Evolutionary conservation across 345 rosid species (phyloP).

Genomic region (Brassica nigra): DNA sequence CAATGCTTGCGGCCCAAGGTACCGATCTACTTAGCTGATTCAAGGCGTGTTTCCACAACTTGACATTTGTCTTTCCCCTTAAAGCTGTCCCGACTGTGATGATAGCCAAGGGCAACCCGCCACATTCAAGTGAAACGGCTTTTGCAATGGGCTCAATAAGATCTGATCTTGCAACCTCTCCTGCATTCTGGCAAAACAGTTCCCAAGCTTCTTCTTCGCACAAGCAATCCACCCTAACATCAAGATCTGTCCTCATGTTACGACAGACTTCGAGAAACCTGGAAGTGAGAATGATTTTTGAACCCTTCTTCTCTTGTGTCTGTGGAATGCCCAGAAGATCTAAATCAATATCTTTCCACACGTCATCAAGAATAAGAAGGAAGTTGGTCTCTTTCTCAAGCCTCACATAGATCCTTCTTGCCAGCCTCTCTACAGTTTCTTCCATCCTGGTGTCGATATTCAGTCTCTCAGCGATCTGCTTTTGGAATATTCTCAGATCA

Average conservation of each 20-base stretch:
- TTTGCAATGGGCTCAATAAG: slow-evolving; percentile 36
- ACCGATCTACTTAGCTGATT: slow-evolving; percentile 40
- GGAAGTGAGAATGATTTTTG: not conserved
- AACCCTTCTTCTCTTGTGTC: not conserved
- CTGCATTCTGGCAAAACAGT: slow-evolving; percentile 40
- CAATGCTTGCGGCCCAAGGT: slow-evolving; percentile 38
- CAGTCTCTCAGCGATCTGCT: not conserved
- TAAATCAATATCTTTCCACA: not conserved
- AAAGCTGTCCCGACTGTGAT: slow-evolving; percentile 45
- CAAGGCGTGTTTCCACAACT: slow-evolving; percentile 49
- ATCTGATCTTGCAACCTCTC: slow-evolving; percentile 33
- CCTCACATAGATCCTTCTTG: not conserved
- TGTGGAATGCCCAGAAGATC: not conserved
- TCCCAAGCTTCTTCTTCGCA: slow-evolving; percentile 31
- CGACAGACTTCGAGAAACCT: not conserved
- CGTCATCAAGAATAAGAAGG: not conserved
- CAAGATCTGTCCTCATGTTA: not conserved
- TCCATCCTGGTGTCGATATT: not conserved
- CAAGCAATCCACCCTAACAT: not conserved
- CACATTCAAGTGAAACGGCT: slow-evolving; percentile 42
- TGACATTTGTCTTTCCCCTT: slow-evolving; percentile 38
- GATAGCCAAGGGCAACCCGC: slow-evolving; percentile 56
- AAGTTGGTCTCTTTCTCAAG: not conserved
- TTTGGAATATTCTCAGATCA: not conserved
- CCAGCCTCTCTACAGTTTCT: not conserved